These are phyloP conservation scores for Diutina mesorugosa DNA, from an alignment of 1,139 yeast genomes.

Conservation along the genomic window DNA sequence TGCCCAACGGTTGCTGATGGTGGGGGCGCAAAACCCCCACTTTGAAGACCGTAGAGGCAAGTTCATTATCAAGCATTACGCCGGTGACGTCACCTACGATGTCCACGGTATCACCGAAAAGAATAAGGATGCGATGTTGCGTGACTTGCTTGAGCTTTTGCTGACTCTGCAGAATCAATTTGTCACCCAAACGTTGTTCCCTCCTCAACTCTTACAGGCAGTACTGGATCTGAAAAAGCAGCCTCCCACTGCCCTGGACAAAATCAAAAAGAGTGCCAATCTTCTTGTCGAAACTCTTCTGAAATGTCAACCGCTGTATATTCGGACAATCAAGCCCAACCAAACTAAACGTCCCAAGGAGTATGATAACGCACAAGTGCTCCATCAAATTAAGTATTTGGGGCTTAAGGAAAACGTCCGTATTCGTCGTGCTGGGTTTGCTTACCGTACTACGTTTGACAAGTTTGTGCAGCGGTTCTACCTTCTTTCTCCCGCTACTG, in stretches of 20 bases:
- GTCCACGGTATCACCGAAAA: constrained; percentile 90
- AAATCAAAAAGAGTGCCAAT: constrained; percentile 86
- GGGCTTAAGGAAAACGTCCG: constrained; percentile 96
- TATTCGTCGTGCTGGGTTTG: constrained; percentile 97
- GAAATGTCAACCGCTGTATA: constrained; percentile 85
- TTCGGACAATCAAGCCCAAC: constrained; percentile 96
- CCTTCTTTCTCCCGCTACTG: constrained; percentile 74
- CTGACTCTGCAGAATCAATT: constrained; percentile 61
- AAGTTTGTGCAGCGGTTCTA: constrained; percentile 96
- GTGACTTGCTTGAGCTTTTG: constrained; percentile 73
- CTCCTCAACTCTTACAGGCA: constrained; percentile 43
- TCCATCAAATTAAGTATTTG: constrained; percentile 91
- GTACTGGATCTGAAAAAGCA: constrained; percentile 68
- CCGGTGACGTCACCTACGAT: constrained; percentile 96
- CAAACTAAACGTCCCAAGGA: constrained; percentile 86
- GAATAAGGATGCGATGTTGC: constrained; percentile 87
- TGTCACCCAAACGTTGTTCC: constrained; percentile 53
- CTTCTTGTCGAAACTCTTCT: constrained; percentile 81
- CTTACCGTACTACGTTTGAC: constrained; percentile 93
- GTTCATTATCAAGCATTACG: constrained; percentile 89
- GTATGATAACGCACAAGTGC: constrained; percentile 77
- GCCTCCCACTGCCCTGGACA: constrained; percentile 97
- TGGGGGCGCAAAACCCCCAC: constrained; percentile 66
- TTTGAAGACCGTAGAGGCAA: constrained; percentile 84
- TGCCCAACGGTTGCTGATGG: constrained; percentile 81